These are phyloP conservation scores for Tetraselmis striata DNA, from an alignment of 139 green algal species.

Conservation along the genomic window DNA sequence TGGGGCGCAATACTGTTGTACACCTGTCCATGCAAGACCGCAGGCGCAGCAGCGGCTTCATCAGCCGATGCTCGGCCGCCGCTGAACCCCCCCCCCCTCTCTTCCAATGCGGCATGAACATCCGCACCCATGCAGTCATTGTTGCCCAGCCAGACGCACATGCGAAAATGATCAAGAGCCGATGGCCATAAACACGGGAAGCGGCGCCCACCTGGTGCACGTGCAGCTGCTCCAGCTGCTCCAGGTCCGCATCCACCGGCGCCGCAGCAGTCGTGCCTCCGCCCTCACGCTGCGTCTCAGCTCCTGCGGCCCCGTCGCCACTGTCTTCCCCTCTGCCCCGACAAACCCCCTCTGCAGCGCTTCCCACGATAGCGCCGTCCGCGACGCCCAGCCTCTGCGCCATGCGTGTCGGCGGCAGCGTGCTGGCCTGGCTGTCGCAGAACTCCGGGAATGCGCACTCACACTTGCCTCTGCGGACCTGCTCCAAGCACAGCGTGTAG, in stretches of 20 bases:
- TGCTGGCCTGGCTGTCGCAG: conserved; percentile 82
- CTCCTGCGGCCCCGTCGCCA: background rate
- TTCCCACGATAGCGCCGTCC: background rate
- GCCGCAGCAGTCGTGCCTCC: background rate
- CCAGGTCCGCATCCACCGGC: background rate
- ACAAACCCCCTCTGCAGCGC: conserved; percentile 3
- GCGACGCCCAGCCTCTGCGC: conserved; percentile 7
- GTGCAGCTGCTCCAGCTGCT: conserved; percentile 49
- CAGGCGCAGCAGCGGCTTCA: background rate
- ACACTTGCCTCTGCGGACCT: conserved; percentile 61
- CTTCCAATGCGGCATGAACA: no score
- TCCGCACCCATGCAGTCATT: no score
- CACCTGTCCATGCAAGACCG: background rate
- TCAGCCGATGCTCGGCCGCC: no score
- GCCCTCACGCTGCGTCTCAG: no score
- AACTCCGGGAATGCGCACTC: conserved; percentile 66
- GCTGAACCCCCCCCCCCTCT: no score
- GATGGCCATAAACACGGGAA: background rate
- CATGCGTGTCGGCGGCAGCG: conserved; percentile 59
- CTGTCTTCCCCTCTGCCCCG: background rate
- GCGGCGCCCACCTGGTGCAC: conserved; percentile 62
- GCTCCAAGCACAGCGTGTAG: no score
- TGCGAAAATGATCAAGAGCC: background rate
- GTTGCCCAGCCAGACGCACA: no score
- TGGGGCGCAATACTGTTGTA: conserved; percentile 95